Conservation (phyloP, 2,329 filamentous ascomycete genomes). For the Hirsutella minnesotensis region DNA sequence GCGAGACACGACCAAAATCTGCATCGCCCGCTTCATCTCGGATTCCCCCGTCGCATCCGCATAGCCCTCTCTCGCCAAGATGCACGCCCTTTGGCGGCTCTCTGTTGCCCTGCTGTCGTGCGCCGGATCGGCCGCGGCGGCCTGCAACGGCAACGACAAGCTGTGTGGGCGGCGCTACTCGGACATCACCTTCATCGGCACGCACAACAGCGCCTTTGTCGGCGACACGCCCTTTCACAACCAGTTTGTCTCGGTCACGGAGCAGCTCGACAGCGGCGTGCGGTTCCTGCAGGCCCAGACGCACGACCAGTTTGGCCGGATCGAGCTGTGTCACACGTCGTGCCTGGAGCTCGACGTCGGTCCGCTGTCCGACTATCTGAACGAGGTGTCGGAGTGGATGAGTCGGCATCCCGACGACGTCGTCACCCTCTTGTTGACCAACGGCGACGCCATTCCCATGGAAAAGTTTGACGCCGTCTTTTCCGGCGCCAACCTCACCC, state of each 20-base stretch:
- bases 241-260: conserved; percentile 45
- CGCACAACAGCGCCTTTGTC: conserved; percentile 56
- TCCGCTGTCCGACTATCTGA: conserved; percentile 40
- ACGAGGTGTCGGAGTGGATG: conserved; percentile 47
- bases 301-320: conserved; percentile 35
- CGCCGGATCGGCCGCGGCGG: conserved; percentile 10
- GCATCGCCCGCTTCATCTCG: too few relatives aligned
- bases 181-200: conserved; percentile 47
- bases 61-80: too few relatives aligned
- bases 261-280: conserved; percentile 49
- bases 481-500: conserved; percentile 38
- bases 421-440: conserved; percentile 51
- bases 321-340: conserved; percentile 53
- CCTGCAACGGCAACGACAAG: conserved; percentile 46
- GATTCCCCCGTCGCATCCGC: too few relatives aligned
- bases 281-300: conserved; percentile 55
- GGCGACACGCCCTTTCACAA: conserved; percentile 42
- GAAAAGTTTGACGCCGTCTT: conserved; percentile 44
- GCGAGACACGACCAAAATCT: too few relatives aligned
- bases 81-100: neutral
- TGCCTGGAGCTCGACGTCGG: conserved; percentile 50
- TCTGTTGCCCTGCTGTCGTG: conserved; percentile 7
- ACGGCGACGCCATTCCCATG: conserved; percentile 45
- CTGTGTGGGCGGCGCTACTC: conserved; percentile 47
- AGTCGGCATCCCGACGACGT: conserved; percentile 47